phyloP scores from a whole-genome alignment of 176 grass and related monocot species.

The Dendrocalamus sinicus region DNA sequence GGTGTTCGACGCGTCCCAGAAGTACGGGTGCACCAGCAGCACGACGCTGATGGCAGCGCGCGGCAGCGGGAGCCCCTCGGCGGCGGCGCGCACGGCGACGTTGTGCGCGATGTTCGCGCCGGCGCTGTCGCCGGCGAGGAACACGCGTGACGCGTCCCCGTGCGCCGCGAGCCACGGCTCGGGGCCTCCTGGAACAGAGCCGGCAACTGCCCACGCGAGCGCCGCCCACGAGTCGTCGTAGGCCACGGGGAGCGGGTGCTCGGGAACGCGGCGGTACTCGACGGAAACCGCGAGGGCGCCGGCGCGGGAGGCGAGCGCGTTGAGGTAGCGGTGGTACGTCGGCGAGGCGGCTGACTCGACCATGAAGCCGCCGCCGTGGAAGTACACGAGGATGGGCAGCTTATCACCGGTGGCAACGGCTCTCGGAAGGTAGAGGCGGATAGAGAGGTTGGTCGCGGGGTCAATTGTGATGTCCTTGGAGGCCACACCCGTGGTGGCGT shows the following conservation, averaged over 20 bases:
- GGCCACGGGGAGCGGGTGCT: conserved; percentile 65
- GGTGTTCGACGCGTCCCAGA: conserved; percentile 63
- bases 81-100: conserved; percentile 47
- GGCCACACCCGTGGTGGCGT: conserved; percentile 41
- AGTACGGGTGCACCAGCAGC: conserved; percentile 48
- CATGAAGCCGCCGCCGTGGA: conserved; percentile 76
- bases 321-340: conserved; percentile 59
- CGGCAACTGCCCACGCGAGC: conserved; percentile 42
- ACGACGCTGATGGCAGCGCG: conserved; percentile 46
- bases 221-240: conserved; percentile 66
- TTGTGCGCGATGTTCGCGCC: conserved; percentile 74
- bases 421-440: conserved; percentile 48
- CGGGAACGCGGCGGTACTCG: conserved; percentile 48
- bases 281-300: conserved; percentile 55
- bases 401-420: background rate
- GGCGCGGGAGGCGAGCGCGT: conserved; percentile 47
- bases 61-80: background rate
- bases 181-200: background rate
- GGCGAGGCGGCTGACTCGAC: conserved; percentile 54
- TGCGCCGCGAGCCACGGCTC: conserved; percentile 57
- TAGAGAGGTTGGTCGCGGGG: conserved; percentile 41
- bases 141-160: conserved; percentile 51
- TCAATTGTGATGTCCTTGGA: conserved; percentile 75
- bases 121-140: conserved; percentile 63
- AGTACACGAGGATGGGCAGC: conserved; percentile 66